Percentiles rank a stretch among this genome's conserved stretches.
These are phyloP conservation scores for Solanum stenotomum DNA, from an alignment of 257 asterid genomes.

Conservation along the genomic window DNA sequence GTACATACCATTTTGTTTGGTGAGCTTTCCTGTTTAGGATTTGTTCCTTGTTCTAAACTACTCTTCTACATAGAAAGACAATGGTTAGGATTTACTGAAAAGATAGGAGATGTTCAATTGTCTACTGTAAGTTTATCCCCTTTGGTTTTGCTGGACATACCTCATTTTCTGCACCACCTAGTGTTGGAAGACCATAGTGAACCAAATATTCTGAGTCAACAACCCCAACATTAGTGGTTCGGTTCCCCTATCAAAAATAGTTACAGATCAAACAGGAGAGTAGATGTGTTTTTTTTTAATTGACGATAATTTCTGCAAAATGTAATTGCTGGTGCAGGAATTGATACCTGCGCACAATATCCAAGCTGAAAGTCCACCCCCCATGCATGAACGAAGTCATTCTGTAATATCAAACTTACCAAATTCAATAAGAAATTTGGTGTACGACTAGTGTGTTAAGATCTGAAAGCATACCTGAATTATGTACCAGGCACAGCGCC, in stretches of 20 bases:
- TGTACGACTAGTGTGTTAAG: background rate
- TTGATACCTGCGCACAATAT: conserved; percentile 60
- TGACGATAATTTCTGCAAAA: background rate
- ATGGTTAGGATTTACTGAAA: background rate
- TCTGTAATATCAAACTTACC: conserved; percentile 15
- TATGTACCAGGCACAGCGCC: conserved; percentile 77
- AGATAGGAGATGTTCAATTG: background rate
- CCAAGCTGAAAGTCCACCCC: conserved; percentile 73
- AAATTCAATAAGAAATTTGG: background rate
- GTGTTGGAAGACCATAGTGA: conserved; percentile 61
- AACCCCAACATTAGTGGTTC: conserved; percentile 47
- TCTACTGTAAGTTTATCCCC: background rate
- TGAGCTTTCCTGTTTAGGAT: conserved; percentile 1
- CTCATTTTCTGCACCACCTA: conserved; percentile 51
- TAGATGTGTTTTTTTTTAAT: background rate
- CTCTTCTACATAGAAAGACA: conserved; percentile 15
- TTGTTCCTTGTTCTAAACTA: conserved; percentile 10
- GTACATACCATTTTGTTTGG: conserved; percentile 10
- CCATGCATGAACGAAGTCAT: conserved; percentile 66
- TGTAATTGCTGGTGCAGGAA: background rate
- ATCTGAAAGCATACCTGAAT: conserved; percentile 45
- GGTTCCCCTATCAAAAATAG: conserved; percentile 39
- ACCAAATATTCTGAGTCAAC: conserved; percentile 66
- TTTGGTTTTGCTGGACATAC: conserved; percentile 8
- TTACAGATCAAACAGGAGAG: background rate